Percentiles rank a stretch among this genome's conserved stretches.
Conservation (phyloP, 805 yeast species). For the Nakazawaea sp. region DNA sequence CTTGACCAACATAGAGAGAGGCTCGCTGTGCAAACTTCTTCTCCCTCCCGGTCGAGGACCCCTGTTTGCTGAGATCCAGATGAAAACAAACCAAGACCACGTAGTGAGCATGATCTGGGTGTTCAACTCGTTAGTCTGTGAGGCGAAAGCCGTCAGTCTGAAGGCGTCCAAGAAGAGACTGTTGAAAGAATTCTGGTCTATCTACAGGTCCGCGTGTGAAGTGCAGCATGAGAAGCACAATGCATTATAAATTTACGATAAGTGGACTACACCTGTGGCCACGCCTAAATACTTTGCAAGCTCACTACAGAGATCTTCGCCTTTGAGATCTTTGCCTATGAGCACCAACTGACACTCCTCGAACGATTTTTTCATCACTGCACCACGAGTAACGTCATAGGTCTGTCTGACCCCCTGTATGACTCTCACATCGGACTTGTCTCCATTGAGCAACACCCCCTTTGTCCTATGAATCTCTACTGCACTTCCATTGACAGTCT, state of each 20-base stretch:
- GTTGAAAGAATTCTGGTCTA: background rate
- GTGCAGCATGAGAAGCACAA: too few species aligned
- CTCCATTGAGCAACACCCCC: constrained; percentile 53
- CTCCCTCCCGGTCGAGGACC: too few species aligned
- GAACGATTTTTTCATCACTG: constrained; percentile 25
- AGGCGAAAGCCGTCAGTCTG: background rate
- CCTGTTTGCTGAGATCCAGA: background rate
- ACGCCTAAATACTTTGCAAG: constrained; percentile 15
- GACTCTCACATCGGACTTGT: constrained; percentile 38
- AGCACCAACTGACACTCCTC: constrained; percentile 55
- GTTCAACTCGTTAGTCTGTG: background rate
- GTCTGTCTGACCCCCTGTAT: constrained; percentile 93
- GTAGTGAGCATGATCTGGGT: background rate
- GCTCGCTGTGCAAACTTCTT: too few species aligned
- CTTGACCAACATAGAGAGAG: too few species aligned
- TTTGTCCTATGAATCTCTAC: constrained; percentile 79
- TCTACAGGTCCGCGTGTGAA: background rate
- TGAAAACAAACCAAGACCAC: background rate
- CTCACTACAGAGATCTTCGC: constrained; percentile 27
- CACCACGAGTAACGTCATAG: constrained; percentile 63
- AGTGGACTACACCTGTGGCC: background rate
- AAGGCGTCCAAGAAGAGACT: constrained; percentile 3
- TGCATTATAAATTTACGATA: too few species aligned
- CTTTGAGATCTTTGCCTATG: constrained; percentile 60
- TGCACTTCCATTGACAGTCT: constrained; percentile 29